phyloP scores from a whole-genome alignment of 805 yeast genomes.

The Schizosaccharomyces octosporus region DNA sequence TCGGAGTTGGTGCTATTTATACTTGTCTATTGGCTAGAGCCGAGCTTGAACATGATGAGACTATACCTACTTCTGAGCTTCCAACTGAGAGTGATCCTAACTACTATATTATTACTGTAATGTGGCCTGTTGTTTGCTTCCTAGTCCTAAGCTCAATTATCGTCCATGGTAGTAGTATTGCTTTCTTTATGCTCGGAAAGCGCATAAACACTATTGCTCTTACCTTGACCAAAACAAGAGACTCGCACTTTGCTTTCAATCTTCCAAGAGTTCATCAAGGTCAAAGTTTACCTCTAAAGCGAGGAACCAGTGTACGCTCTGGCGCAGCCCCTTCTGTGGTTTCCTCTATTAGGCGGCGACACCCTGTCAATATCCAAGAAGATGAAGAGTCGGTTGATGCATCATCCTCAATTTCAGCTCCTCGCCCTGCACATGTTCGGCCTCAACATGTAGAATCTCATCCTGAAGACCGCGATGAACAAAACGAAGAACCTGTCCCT shows the following conservation, averaged over 20 bases:
- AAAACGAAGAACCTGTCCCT: background rate
- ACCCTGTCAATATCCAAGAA: background rate
- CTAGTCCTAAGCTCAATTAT: constrained; percentile 58
- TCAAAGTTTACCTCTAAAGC: constrained; percentile 4
- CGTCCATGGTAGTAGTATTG: constrained; percentile 84
- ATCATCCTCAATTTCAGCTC: background rate
- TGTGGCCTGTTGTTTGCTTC: constrained; percentile 72
- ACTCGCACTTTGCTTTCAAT: constrained; percentile 60
- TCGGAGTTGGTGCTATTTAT: constrained; percentile 82
- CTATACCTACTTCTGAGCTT: constrained; percentile 29
- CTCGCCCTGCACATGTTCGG: background rate
- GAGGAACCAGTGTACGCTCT: background rate
- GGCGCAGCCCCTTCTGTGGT: background rate
- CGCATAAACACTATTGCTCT: constrained; percentile 78
- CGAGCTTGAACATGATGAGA: constrained; percentile 34
- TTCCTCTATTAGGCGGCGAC: background rate
- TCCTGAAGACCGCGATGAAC: background rate
- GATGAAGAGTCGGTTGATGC: background rate
- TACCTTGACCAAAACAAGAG: constrained; percentile 43
- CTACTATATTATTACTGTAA: constrained; percentile 31
- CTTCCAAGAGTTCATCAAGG: constrained; percentile 19
- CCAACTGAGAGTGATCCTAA: constrained; percentile 26
- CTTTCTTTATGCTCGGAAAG: constrained; percentile 53
- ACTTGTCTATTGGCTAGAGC: constrained; percentile 59
- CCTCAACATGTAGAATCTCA: constrained; percentile 2